Percentiles rank a stretch among this genome's conserved stretches.
phyloP scores from a whole-genome alignment of 257 asterid species.

The Striga asiatica region DNA sequence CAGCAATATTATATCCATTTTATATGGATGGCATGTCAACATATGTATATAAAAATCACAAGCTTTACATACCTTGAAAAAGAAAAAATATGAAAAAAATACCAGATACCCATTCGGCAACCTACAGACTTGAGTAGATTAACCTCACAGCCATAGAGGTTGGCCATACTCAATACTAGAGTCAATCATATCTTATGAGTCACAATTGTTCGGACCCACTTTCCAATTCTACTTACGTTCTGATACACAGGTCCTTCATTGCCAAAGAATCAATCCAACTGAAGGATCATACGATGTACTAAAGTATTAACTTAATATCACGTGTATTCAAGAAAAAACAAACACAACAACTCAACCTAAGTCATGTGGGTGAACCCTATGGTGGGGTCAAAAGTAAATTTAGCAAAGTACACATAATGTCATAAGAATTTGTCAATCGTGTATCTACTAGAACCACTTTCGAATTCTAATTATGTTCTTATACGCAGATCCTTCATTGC shows the following conservation, averaged over 20 bases:
- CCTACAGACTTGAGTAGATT: background rate
- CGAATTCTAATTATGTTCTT: background rate
- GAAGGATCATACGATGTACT: background rate
- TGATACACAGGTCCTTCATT: too few species aligned
- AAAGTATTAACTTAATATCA: background rate
- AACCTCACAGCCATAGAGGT: background rate
- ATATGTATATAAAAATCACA: background rate
- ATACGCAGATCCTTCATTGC: too few species aligned
- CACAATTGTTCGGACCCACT: too few species aligned
- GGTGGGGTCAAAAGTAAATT: background rate
- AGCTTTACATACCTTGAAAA: background rate
- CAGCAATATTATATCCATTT: conserved; percentile 4
- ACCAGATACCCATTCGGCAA: background rate
- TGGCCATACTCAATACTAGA: background rate
- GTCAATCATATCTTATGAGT: too few species aligned
- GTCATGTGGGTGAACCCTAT: background rate
- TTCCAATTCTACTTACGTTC: background rate
- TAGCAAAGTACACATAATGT: background rate
- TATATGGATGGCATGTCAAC: background rate
- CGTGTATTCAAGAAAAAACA: background rate
- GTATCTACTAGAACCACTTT: background rate
- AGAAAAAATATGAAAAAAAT: background rate
- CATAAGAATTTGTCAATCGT: background rate
- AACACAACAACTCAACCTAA: background rate
- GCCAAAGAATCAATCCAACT: too few species aligned